Evolutionary conservation across 257 asterid species (phyloP).

Genomic region (Solanum tacnaense): DNA sequence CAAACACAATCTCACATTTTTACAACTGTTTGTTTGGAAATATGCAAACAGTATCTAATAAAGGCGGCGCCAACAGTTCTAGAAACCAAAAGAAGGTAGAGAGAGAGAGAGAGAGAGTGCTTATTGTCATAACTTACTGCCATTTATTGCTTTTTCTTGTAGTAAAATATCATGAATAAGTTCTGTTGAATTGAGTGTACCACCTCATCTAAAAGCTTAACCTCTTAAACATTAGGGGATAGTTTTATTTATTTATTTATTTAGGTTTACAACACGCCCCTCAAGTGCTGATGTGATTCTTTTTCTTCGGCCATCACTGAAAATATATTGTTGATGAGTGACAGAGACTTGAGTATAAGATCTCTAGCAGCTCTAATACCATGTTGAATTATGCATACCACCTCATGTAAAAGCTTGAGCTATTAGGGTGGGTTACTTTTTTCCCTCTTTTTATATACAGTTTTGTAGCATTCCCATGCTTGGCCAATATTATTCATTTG

Average conservation of each 20-base stretch:
- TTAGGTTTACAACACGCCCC: neutral
- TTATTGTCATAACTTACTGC: neutral
- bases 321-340: neutral
- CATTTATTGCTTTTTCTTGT: neutral
- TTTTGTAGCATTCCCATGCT: neutral
- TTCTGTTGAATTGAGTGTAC: neutral
- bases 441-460: neutral
- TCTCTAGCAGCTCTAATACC: neutral
- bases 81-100: slow-evolving; percentile 58
- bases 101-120: neutral
- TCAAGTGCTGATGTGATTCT: neutral
- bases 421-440: neutral
- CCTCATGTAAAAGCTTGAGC: neutral
- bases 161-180: neutral
- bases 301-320: neutral
- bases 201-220: neutral
- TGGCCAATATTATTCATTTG: neutral
- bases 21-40: slow-evolving; percentile 73
- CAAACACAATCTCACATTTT: slow-evolving; percentile 60
- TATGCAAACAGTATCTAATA: slow-evolving; percentile 27
- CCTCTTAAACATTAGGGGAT: neutral
- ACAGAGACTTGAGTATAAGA: neutral
- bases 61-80: slow-evolving; percentile 35
- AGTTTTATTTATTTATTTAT: neutral
- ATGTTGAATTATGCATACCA: neutral